Percentiles rank a stretch among this genome's conserved stretches.
Conservation (phyloP, 169 alveolate species). For the Perkinsus olseni region DNA sequence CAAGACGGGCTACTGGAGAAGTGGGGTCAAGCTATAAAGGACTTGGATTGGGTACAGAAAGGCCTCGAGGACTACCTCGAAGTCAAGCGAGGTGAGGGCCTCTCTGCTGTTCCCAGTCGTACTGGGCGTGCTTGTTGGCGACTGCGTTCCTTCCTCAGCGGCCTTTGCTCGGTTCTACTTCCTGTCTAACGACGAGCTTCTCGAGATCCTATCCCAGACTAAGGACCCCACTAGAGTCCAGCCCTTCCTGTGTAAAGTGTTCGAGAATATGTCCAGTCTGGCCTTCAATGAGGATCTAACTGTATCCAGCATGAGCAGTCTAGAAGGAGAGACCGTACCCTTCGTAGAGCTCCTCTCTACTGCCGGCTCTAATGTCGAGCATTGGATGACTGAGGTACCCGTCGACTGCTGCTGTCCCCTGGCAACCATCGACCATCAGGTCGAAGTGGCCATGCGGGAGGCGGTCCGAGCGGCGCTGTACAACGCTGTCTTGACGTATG, state of each 20-base stretch:
- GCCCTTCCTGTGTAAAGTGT: conserved; percentile 61
- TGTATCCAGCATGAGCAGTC: conserved; percentile 73
- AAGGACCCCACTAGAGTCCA: conserved; percentile 53
- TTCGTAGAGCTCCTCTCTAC: not conserved
- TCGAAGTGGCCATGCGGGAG: not conserved
- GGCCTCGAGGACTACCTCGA: conserved; percentile 77
- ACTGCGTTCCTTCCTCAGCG: conserved; percentile 65
- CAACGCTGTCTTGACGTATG: not conserved
- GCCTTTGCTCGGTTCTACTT: conserved; percentile 81
- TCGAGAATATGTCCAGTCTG: conserved; percentile 58
- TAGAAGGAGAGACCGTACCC: conserved; percentile 50
- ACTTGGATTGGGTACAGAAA: conserved; percentile 79
- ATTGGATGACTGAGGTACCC: not conserved
- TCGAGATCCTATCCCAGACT: conserved; percentile 66
- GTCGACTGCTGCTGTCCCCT: not conserved
- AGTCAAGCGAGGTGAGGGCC: conserved; percentile 58
- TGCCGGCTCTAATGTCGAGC: not conserved
- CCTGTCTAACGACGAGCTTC: conserved; percentile 74
- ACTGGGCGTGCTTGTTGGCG: not conserved
- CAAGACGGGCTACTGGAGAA: conserved; percentile 78
- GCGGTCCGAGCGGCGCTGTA: not conserved
- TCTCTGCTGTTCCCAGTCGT: not conserved
- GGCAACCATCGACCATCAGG: not conserved
- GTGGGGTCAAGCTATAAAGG: conserved; percentile 72
- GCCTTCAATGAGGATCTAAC: conserved; percentile 56